Evolutionary conservation across 805 yeast species (phyloP), one percentile per base, ranked within the genome.

Genomic region (Candida nitratophila): DNA sequence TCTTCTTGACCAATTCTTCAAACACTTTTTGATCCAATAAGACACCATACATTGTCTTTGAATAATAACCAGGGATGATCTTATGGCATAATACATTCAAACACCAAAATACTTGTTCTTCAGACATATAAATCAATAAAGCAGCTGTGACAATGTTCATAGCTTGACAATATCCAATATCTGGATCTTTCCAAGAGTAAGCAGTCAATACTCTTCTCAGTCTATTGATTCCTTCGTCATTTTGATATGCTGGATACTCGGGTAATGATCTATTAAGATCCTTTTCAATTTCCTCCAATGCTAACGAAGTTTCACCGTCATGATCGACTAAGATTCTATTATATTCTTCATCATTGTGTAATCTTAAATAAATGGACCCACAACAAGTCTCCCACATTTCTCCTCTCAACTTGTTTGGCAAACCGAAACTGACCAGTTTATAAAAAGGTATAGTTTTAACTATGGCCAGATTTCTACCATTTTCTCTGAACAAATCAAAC

Each of bases 21-120:
- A 93, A 86, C 1, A 93, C 99, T 53, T 81, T 79, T 66, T 93
- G 99, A 59, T 93, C 99, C 32, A 93, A 68, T 27, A 93, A 67
- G 1, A 96, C 93, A 22, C 99, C 99, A 57, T 91, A 91, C 99
- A 93, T 93, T 0, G 97, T 91, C 55, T 81, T 87, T 3, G 98
- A 90, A 58, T 93, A 93, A 63, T 93, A 93, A 0, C 99, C 99
- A 0, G 98, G 98, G 3, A 89, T 85, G 47, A 86, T 76, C 34
- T 79, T 75, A 47, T 89, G 96, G 66, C 97, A 89, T 3, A 93
- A 64, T 16, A 78, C 76, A 44, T 81, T 77, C 45, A 93, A 71
- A 46, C 91, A 79, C 98, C 98, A 93, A 58, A 88, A 93, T 0
- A 96, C 98, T 63, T 93, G 98, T 51, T 91, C 99, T 62, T 93